Conservation (phyloP, 805 yeast species). For the Schwanniomyces yamadae region DNA sequence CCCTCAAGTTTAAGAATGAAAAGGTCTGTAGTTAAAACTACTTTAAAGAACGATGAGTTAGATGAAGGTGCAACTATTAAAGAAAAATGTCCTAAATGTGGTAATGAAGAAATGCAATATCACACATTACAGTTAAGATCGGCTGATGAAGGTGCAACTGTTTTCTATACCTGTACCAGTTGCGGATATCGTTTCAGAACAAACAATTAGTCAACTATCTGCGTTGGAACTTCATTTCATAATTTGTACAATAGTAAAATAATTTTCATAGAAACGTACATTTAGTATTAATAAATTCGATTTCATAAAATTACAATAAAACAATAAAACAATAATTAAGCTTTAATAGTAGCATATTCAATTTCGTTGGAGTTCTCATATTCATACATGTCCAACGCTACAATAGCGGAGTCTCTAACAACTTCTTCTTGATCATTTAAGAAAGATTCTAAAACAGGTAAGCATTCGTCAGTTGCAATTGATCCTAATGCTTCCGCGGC, state of each 20-base stretch:
- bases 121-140: constrained; percentile 95
- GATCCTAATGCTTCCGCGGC: constrained; percentile 99
- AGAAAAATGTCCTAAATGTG: constrained; percentile 98
- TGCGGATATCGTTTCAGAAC: constrained; percentile 95
- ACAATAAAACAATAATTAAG: neutral
- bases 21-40: constrained; percentile 87
- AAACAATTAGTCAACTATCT: constrained; percentile 54
- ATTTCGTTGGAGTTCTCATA: constrained; percentile 83
- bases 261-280: constrained; percentile 1
- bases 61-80: constrained; percentile 96
- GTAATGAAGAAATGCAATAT: constrained; percentile 96
- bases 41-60: constrained; percentile 69
- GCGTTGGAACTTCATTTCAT: constrained; percentile 3
- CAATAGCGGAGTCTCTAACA: constrained; percentile 95
- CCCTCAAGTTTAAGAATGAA: constrained; percentile 82
- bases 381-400: constrained; percentile 97
- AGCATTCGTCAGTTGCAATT: constrained; percentile 92
- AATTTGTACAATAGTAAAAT: constrained; percentile 7
- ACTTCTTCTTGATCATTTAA: constrained; percentile 81
- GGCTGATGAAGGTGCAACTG: constrained; percentile 99
- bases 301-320: neutral
- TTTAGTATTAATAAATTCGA: constrained; percentile 1
- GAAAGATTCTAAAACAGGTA: constrained; percentile 80
- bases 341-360: constrained; percentile 58
- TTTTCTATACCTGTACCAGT: constrained; percentile 90